Percentiles rank a stretch among this genome's conserved stretches.
These are phyloP conservation scores for Calonectria naviculata DNA, from an alignment of 2,329 filamentous ascomycete genomes.

Conservation along the genomic window DNA sequence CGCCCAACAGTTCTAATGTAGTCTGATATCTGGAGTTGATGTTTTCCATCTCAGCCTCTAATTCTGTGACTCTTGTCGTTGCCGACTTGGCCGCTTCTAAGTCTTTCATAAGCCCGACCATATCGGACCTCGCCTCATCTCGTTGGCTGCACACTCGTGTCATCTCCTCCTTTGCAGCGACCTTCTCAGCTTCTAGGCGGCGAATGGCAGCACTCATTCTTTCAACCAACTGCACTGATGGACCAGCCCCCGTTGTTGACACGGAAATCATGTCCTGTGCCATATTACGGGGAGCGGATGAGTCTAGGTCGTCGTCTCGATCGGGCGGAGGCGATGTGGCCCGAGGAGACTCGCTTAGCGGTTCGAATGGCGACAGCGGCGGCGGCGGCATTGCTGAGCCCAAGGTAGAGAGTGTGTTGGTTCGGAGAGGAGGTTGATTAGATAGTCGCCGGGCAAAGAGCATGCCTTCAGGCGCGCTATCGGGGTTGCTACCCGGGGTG, in stretches of 20 bases:
- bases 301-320: slow-evolving; percentile 62
- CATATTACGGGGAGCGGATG: slow-evolving; percentile 73
- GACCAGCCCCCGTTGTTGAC: slow-evolving; percentile 89
- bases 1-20: slow-evolving; percentile 92
- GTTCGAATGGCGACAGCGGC: slow-evolving; percentile 62
- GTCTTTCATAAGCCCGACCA: slow-evolving; percentile 91
- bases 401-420: slow-evolving; percentile 51
- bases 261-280: slow-evolving; percentile 89
- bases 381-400: slow-evolving; percentile 50
- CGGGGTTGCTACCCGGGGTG: slow-evolving; percentile 62
- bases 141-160: slow-evolving; percentile 83
- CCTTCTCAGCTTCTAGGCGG: slow-evolving; percentile 90
- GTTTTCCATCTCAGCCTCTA: slow-evolving; percentile 76
- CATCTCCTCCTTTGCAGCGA: slow-evolving; percentile 88
- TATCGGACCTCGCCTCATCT: slow-evolving; percentile 91
- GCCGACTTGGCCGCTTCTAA: slow-evolving; percentile 75
- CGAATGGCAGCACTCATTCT: slow-evolving; percentile 95
- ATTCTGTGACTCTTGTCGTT: slow-evolving; percentile 67
- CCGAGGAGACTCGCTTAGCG: slow-evolving; percentile 46
- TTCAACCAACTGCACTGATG: slow-evolving; percentile 94
- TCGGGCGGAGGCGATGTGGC: slow-evolving; percentile 55
- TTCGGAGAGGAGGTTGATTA: slow-evolving; percentile 57
- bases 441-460: slow-evolving; percentile 61
- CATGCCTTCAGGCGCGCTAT: slow-evolving; percentile 51
- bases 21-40: slow-evolving; percentile 87